Conservation (phyloP, 805 yeast genomes). For the Yamadazyma sp. region DNA sequence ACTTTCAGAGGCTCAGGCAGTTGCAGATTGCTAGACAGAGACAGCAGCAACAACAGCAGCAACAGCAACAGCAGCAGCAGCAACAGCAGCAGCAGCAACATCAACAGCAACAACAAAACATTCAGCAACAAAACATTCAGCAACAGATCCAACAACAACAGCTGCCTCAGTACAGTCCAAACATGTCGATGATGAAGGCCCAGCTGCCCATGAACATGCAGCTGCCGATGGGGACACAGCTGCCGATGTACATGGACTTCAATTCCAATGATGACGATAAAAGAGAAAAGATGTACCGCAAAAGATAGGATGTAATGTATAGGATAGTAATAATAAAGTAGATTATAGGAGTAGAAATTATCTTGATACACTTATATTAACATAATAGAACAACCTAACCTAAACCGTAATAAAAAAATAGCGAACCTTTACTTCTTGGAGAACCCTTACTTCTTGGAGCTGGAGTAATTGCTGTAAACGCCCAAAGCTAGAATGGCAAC, state of each 20-base stretch:
- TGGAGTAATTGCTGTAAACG: slow-evolving; percentile 29
- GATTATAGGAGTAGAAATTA: too few relatives aligned
- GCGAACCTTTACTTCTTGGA: too few relatives aligned
- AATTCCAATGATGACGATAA: slow-evolving; percentile 8
- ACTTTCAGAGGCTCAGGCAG: slow-evolving; percentile 39
- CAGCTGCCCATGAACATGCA: slow-evolving; percentile 4
- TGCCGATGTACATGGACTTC: slow-evolving; percentile 11
- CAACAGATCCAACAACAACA: slow-evolving; percentile 14
- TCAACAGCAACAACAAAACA: slow-evolving; percentile 7
- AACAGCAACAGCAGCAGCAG: slow-evolving; percentile 19
- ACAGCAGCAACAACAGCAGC: slow-evolving; percentile 12
- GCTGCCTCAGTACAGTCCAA: slow-evolving; percentile 9
- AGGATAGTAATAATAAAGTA: too few relatives aligned
- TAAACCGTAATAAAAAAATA: too few relatives aligned
- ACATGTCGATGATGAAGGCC: slow-evolving; percentile 6
- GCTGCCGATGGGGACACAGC: slow-evolving; percentile 18
- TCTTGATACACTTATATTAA: too few relatives aligned
- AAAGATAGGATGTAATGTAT: slow-evolving; percentile 1
- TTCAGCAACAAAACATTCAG: slow-evolving; percentile 9
- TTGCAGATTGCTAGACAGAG: slow-evolving; percentile 24
- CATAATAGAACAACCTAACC: too few relatives aligned
- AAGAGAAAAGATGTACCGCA: slow-evolving; percentile 9
- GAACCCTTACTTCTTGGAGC: too few relatives aligned
- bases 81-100: slow-evolving; percentile 15
- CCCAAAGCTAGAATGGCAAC: slow-evolving; percentile 37